These are phyloP conservation scores for Tarenaya hassleriana DNA, from an alignment of 345 rosid species.

Conservation along the genomic window DNA sequence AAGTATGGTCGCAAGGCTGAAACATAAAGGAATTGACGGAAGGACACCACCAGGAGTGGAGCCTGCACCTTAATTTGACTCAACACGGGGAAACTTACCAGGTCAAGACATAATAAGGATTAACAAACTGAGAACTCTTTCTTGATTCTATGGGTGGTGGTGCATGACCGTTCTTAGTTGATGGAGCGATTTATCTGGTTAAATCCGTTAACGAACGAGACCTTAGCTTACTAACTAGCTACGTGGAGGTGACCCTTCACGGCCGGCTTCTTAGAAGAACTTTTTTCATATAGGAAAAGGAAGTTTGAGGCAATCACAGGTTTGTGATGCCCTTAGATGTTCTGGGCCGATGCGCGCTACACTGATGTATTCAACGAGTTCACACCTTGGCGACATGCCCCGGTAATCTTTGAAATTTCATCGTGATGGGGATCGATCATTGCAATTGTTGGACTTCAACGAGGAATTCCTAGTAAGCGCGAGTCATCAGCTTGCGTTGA, in stretches of 20 bases:
- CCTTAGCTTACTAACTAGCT: constrained; percentile 3
- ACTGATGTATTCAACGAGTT: not conserved
- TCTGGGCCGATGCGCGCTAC: constrained; percentile 1
- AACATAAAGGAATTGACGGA: constrained; percentile 12
- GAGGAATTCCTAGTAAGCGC: not conserved
- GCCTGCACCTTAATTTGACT: constrained; percentile 24
- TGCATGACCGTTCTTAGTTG: constrained; percentile 26
- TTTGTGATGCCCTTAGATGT: constrained; percentile 3
- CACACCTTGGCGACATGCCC: not conserved
- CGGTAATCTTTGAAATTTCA: not conserved
- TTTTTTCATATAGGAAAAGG: not conserved
- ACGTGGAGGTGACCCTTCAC: constrained; percentile 4
- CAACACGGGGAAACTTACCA: constrained; percentile 28
- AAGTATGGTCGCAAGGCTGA: not conserved
- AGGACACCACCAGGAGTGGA: constrained; percentile 20
- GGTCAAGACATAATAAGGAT: no score
- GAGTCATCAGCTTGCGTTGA: no score
- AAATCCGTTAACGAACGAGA: constrained; percentile 11
- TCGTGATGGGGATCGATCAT: not conserved
- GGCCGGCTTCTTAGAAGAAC: constrained; percentile 7
- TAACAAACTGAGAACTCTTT: constrained; percentile 19
- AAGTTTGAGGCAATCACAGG: not conserved
- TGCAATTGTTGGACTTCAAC: constrained; percentile 1
- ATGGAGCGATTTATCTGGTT: constrained; percentile 20
- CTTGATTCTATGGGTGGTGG: constrained; percentile 22